These are phyloP conservation scores for Calendula officinalis DNA, from an alignment of 129 eudicot species.

Conservation along the genomic window DNA sequence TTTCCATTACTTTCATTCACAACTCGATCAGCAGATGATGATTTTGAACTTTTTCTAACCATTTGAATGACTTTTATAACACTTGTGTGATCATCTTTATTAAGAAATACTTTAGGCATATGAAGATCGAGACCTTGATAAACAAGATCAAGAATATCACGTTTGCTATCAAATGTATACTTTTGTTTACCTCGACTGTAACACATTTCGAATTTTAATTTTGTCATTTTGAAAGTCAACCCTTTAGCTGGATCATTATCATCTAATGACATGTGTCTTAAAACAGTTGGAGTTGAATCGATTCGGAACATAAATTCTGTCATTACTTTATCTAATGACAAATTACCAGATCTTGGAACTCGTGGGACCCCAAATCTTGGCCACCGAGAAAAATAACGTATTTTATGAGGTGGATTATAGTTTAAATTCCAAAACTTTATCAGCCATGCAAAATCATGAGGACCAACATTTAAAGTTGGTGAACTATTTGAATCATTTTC, in stretches of 20 bases:
- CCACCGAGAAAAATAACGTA: conserved; percentile 91
- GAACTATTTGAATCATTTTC: conserved; percentile 39
- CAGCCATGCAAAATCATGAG: conserved; percentile 96
- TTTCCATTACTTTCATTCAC: conserved; percentile 43
- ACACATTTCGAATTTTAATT: conserved; percentile 76
- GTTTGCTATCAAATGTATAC: conserved; percentile 78
- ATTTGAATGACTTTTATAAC: conserved; percentile 66
- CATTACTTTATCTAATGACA: conserved; percentile 91
- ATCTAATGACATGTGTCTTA: conserved; percentile 83
- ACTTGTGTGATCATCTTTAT: conserved; percentile 67
- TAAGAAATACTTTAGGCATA: conserved; percentile 74
- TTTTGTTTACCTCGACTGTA: conserved; percentile 85
- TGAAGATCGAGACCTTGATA: conserved; percentile 97
- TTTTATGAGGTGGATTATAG: conserved; percentile 81
- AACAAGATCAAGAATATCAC: conserved; percentile 90
- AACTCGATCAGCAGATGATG: conserved; percentile 61
- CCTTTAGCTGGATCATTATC: conserved; percentile 97
- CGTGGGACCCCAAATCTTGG: conserved; percentile 98
- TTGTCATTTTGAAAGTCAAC: conserved; percentile 72
- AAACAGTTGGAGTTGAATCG: conserved; percentile 79
- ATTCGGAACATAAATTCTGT: conserved; percentile 96
- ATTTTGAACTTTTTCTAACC: conserved; percentile 72
- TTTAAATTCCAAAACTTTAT: conserved; percentile 83
- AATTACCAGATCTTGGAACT: conserved; percentile 89
- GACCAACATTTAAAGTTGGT: conserved; percentile 74